A percentile compares a stretch with the other conserved stretches of the same genome.
Evolutionary conservation across 768 basidiomycete species (phyloP).

Genomic region (Podaxis mareebaensis): DNA sequence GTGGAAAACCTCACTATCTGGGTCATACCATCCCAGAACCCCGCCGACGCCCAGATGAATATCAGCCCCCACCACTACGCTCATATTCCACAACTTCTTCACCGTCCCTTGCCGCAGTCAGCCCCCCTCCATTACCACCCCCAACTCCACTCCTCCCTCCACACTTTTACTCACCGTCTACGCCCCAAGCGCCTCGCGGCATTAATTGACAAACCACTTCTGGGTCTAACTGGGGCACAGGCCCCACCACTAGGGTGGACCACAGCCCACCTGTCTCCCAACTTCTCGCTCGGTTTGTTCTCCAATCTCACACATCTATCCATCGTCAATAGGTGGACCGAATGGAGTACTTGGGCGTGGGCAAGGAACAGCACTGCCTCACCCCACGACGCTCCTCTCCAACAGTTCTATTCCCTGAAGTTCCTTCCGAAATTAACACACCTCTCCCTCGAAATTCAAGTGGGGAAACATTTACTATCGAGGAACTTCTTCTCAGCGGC

Average conservation of each 20-base stretch:
- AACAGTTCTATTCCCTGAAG: conserved; percentile 35
- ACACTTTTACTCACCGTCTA: conserved; percentile 24
- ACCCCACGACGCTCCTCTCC: conserved; percentile 26
- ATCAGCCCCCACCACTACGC: background rate
- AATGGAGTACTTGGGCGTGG: conserved; percentile 41
- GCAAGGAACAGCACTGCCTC: conserved; percentile 4
- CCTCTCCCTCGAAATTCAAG: conserved; percentile 15
- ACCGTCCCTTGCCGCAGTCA: background rate
- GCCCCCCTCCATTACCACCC: background rate
- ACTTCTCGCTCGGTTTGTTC: conserved; percentile 33
- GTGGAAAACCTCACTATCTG: conserved; percentile 38
- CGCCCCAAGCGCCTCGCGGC: conserved; percentile 33
- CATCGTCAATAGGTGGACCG: conserved; percentile 42
- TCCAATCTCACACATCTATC: conserved; percentile 37
- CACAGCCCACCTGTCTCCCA: background rate
- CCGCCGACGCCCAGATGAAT: background rate
- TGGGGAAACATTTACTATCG: background rate
- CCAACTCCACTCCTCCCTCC: conserved; percentile 18
- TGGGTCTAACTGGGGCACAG: conserved; percentile 15
- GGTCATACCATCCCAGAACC: conserved; percentile 26
- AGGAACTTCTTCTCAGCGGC: background rate
- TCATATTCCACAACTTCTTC: background rate
- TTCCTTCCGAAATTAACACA: conserved; percentile 23
- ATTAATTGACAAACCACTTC: conserved; percentile 27
- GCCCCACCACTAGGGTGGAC: conserved; percentile 7